Percentiles rank a stretch among this genome's conserved stretches.
phyloP scores from a whole-genome alignment of 352 stramenopile genomes.

The Phytophthora megakarya region DNA sequence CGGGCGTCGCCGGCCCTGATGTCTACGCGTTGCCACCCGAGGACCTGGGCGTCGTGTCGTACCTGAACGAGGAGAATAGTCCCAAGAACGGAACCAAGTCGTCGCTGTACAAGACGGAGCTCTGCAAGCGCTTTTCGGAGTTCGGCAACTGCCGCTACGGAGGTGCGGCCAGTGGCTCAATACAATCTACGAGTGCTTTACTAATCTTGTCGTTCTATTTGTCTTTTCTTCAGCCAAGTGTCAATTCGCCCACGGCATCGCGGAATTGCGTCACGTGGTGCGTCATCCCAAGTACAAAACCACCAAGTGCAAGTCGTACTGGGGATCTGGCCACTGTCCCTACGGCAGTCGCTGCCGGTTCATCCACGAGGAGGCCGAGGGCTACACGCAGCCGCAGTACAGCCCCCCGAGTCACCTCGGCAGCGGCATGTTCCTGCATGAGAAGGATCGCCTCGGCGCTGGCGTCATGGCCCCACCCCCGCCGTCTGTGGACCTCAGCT shows the following conservation, averaged over 20 bases:
- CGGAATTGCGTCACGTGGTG: conserved; percentile 81
- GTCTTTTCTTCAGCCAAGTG: too few species aligned
- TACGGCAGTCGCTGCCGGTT: conserved; percentile 89
- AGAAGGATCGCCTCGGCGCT: conserved; percentile 49
- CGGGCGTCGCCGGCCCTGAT: conserved; percentile 25
- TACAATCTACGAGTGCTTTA: too few species aligned
- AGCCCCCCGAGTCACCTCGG: conserved; percentile 42
- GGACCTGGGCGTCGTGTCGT: conserved; percentile 42
- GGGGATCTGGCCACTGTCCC: conserved; percentile 85
- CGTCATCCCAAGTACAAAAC: conserved; percentile 92
- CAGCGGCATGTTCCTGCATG: conserved; percentile 63
- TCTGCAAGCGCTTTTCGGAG: conserved; percentile 88
- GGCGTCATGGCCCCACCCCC: conserved; percentile 39
- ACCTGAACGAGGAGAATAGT: conserved; percentile 83
- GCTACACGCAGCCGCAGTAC: conserved; percentile 60
- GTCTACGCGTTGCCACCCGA: conserved; percentile 55
- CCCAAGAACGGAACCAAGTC: conserved; percentile 87
- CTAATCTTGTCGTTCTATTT: too few species aligned
- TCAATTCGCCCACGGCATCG: conserved; percentile 82
- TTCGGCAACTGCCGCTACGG: conserved; percentile 89
- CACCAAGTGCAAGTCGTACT: conserved; percentile 93
- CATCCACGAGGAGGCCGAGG: conserved; percentile 85
- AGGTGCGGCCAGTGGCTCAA: conserved; percentile 35
- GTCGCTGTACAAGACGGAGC: conserved; percentile 88
- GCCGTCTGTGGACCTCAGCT: conserved; percentile 38